A percentile compares a stretch with the other conserved stretches of the same genome.
Evolutionary conservation across 1,284 basidiomycete species (phyloP).

Genomic region (Laetiporus sulphureus): DNA sequence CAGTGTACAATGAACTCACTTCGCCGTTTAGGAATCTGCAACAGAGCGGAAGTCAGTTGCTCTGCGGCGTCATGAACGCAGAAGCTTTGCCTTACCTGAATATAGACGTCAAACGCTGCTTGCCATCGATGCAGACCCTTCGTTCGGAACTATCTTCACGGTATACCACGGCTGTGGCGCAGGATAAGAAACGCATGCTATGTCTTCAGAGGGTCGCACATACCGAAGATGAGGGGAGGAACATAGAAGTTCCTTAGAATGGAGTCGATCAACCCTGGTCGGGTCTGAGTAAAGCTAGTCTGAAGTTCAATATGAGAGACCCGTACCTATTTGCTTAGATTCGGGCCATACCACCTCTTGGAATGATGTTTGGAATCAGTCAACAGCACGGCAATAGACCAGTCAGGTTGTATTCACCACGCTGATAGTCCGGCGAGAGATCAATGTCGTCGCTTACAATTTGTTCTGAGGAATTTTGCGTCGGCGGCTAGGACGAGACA

Average conservation of each 20-base stretch:
- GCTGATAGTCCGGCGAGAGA: conserved; percentile 69
- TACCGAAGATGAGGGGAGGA: conserved; percentile 47
- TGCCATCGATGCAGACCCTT: conserved; percentile 73
- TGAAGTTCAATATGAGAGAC: neutral
- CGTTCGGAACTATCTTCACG: conserved; percentile 55
- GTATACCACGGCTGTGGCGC: conserved; percentile 24
- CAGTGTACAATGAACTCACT: conserved; percentile 39
- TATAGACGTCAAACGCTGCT: conserved; percentile 68
- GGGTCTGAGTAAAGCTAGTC: neutral
- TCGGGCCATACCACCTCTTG: conserved; percentile 65
- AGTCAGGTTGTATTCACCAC: conserved; percentile 54
- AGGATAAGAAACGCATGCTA: neutral
- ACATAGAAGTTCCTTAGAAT: conserved; percentile 51
- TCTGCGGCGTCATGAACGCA: neutral
- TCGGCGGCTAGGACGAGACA: neutral
- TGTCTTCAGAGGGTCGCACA: conserved; percentile 6
- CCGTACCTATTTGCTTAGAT: conserved; percentile 23
- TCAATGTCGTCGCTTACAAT: conserved; percentile 53
- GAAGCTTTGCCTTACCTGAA: conserved; percentile 33
- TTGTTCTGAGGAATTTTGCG: conserved; percentile 39
- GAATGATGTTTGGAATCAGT: neutral
- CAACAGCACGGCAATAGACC: too few species aligned
- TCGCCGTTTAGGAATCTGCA: conserved; percentile 59
- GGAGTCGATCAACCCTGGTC: conserved; percentile 42
- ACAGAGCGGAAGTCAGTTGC: too few species aligned